phyloP scores from a whole-genome alignment of 805 yeast genomes.

The Aciculoconidium aculeatum region DNA sequence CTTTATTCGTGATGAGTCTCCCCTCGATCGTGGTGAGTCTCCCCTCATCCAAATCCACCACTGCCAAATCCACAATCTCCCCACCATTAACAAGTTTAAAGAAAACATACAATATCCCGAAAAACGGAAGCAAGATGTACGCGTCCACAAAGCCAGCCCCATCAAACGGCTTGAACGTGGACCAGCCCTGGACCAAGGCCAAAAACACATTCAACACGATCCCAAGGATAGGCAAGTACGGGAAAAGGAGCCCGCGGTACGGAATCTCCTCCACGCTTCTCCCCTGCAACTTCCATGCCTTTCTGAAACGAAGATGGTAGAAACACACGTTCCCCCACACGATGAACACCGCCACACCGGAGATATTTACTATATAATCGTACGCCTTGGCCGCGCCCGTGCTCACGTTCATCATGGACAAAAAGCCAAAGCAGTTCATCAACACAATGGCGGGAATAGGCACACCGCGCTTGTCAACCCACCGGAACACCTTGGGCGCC shows the following conservation, averaged over 20 bases:
- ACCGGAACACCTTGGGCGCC: slow-evolving; percentile 52
- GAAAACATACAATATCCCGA: slow-evolving; percentile 34
- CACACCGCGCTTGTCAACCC: slow-evolving; percentile 53
- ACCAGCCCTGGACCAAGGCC: slow-evolving; percentile 63
- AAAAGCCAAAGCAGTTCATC: slow-evolving; percentile 48
- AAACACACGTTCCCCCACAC: slow-evolving; percentile 61
- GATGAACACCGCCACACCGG: slow-evolving; percentile 63
- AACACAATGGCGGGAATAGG: slow-evolving; percentile 55
- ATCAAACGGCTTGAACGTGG: slow-evolving; percentile 52
- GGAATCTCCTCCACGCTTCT: slow-evolving; percentile 29
- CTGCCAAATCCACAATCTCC: slow-evolving; percentile 35
- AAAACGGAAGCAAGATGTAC: slow-evolving; percentile 57
- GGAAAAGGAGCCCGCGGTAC: slow-evolving; percentile 40
- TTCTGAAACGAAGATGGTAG: slow-evolving; percentile 53
- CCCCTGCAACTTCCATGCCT: slow-evolving; percentile 35
- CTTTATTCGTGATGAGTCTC: no score
- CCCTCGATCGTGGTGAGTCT: no score
- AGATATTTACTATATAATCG: slow-evolving; percentile 51
- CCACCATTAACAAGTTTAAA: slow-evolving; percentile 36
- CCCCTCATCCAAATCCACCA: slow-evolving; percentile 49
- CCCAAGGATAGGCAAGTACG: slow-evolving; percentile 45
- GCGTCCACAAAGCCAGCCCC: slow-evolving; percentile 46
- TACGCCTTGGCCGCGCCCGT: slow-evolving; percentile 60
- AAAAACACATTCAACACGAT: slow-evolving; percentile 45
- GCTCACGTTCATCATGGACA: slow-evolving; percentile 51